Base-by-base conservation (phyloP, 2,329 filamentous ascomycete genomes). In the Arthrinium puccinioides region DNA sequence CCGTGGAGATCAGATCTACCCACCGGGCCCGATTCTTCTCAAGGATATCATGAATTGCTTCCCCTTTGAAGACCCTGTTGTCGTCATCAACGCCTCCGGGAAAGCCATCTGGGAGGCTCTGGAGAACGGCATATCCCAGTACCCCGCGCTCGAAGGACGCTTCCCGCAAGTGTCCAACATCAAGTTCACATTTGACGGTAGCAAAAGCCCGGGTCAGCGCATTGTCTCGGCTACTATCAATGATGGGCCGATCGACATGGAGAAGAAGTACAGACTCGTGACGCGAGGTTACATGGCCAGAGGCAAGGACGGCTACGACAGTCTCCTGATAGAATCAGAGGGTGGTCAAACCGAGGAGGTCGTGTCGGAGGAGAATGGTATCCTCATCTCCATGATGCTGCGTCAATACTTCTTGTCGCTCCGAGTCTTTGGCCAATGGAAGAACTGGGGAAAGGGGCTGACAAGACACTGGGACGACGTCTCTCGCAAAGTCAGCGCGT, bases 111-210 rank as follows among this genome's bases (percentile, higher is more conserved):
- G 81, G 51, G 81, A 79, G n/a, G 88, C 88, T 0, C 60, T 95
- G 2, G 88, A 95, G 57, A 95, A 95, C 49, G 79, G 82, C 1
- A 80, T 96, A 1, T 82, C 79, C 28, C 73, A 78, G 49, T 85
- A 92, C 44, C 89, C 88, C 1, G 86, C 88, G 0, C 70, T 90
- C 1, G 89, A 96, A 60, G 88, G 79, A 2, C 75, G 87, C 0
- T 94, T 94, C 48, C 82, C 87, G 0, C 88, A 95, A 54, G 86
- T 95, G 0, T 90, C 84, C 3, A 88, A 88, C 49, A 92, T 95
- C 47, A 62, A 60, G 1, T 89, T 88, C 53, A 71, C 72, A 33
- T 90, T 84, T 52, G 81, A 92, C 45, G 78, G 82, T 0, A 67
- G 67, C 0, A 67, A 67, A 25, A 70, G 77, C 1, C 56, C 72